Evolutionary conservation across 1,139 yeast species (phyloP).

Genomic region (Lizanozyma gosingica): DNA sequence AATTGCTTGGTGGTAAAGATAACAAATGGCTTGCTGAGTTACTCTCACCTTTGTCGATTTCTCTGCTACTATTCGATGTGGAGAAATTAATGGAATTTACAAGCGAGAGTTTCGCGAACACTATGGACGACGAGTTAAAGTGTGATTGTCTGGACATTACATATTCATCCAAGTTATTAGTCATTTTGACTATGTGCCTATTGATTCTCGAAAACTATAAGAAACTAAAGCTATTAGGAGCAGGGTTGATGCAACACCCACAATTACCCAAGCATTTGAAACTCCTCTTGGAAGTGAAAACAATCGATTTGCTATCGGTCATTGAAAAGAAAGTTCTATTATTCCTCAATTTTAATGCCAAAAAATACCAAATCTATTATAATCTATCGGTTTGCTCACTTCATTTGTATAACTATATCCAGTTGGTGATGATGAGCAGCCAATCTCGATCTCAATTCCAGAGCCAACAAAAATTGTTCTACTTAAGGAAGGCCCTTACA

Average conservation of each 20-base stretch:
- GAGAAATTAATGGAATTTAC: slow-evolving; percentile 19
- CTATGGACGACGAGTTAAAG: slow-evolving; percentile 14
- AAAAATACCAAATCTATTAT: slow-evolving; percentile 20
- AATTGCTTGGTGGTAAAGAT: slow-evolving; percentile 1
- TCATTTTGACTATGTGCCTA: slow-evolving; percentile 21
- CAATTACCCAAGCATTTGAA: slow-evolving; percentile 15
- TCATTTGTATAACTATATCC: slow-evolving; percentile 29
- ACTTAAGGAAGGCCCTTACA: slow-evolving; percentile 27
- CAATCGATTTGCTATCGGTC: slow-evolving; percentile 19
- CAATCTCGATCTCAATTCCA: slow-evolving; percentile 14
- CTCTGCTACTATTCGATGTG: slow-evolving; percentile 18
- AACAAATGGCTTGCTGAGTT: background rate
- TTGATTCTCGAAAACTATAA: slow-evolving; percentile 24
- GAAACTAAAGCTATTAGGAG: slow-evolving; percentile 15
- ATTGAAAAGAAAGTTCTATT: slow-evolving; percentile 20
- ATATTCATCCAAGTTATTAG: slow-evolving; percentile 20
- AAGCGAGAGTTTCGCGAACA: slow-evolving; percentile 12
- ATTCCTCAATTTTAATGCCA: slow-evolving; percentile 14
- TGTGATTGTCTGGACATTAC: slow-evolving; percentile 23
- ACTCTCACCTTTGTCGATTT: slow-evolving; percentile 19
- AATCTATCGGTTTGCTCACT: slow-evolving; percentile 24
- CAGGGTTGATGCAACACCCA: slow-evolving; percentile 12
- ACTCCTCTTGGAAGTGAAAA: slow-evolving; percentile 20
- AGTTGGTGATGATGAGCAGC: slow-evolving; percentile 5
- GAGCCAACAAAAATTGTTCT: slow-evolving; percentile 25